Percentiles rank a stretch among this genome's conserved stretches.
Evolutionary conservation across 495 filamentous ascomycete species (phyloP).

Genomic region (Penicillium goetzii): DNA sequence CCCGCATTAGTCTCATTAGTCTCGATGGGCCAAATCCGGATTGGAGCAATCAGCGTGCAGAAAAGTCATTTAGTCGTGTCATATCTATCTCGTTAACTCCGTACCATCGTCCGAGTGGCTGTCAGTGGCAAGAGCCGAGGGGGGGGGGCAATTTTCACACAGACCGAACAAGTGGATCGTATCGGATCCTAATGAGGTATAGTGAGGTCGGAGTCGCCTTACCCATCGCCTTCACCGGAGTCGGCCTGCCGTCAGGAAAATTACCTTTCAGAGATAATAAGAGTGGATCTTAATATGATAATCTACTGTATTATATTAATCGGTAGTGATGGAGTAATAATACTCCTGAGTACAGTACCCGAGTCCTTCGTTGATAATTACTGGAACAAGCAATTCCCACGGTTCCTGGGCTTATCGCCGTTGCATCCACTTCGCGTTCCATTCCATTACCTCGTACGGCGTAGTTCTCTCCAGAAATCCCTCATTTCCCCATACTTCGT

Average conservation of each 20-base stretch:
- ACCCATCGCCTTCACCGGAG: conserved; percentile 18
- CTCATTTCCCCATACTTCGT: conserved; percentile 8
- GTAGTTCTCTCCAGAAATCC: conserved; percentile 6
- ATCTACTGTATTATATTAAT: no score
- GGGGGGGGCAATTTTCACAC: conserved; percentile 16
- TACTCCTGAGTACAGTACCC: neutral
- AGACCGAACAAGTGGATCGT: conserved; percentile 20
- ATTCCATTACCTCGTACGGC: neutral
- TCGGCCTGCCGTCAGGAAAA: conserved; percentile 3
- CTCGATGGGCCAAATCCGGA: conserved; percentile 6
- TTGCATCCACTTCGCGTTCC: conserved; percentile 18
- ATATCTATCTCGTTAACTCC: neutral
- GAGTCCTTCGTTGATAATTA: neutral
- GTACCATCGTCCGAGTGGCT: neutral
- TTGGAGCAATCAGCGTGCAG: conserved; percentile 9
- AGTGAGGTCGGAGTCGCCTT: neutral
- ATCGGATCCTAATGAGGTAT: neutral
- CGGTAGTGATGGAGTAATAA: neutral
- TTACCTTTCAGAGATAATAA: neutral
- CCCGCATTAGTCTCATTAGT: conserved; percentile 19
- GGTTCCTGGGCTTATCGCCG: conserved; percentile 29
- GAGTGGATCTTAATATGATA: no score
- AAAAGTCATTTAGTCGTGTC: conserved; percentile 11
- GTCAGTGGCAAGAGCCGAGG: no score
- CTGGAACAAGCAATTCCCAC: conserved; percentile 21